Base-by-base conservation (phyloP, 768 basidiomycete species). In the Podaxis sp. region DNA sequence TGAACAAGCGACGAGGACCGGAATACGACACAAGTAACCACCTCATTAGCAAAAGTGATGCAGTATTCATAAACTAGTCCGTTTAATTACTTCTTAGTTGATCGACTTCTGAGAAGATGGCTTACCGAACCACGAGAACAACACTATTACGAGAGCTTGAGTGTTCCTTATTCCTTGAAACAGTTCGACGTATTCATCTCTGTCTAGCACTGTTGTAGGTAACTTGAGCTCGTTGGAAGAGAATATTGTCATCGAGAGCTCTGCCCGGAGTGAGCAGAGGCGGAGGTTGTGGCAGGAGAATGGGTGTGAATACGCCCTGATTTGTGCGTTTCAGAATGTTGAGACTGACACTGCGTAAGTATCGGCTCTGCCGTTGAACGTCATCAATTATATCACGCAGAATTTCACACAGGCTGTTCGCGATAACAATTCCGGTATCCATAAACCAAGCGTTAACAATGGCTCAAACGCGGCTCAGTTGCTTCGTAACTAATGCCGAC, bases 71-170 rank as follows among this genome's bases (percentile, higher is more conserved):
- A 61, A 13, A 27, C 60, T 61, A 17, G 6, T 17, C 51, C 22
- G 11, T 17, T 13, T 8, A 40, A 8, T 15, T 40, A 6, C 36
- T 9, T 22, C 19, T 24, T 19, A 2, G 24, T 13, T 40, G 13
- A 24, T 24, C 36, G 38, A 25, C 13, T 55, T 17, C 52, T 33
- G 2, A n/a, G 25, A n/a, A 53, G 6, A 6, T 33, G 24, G 6
- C 52, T 54, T 46, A 61, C 60, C 60, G 47, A 61, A 55, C 60
- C 60, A 61, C 22, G 53, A 36, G 41, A 55, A 55, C 15, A 53
- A 47, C 3, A 19, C 52, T 15, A 61, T 22, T n/a, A 33, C 46
- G 19, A 61, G 41, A 9, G 43, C 46, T 37, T 29, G 27, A n/a
- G 60, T 27, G 53, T 55, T 54, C 25, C 53, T 46, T 49, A 53